Evolutionary conservation across 108 stramenopile genomes (phyloP).

Genomic region (Skeletonema potamos): DNA sequence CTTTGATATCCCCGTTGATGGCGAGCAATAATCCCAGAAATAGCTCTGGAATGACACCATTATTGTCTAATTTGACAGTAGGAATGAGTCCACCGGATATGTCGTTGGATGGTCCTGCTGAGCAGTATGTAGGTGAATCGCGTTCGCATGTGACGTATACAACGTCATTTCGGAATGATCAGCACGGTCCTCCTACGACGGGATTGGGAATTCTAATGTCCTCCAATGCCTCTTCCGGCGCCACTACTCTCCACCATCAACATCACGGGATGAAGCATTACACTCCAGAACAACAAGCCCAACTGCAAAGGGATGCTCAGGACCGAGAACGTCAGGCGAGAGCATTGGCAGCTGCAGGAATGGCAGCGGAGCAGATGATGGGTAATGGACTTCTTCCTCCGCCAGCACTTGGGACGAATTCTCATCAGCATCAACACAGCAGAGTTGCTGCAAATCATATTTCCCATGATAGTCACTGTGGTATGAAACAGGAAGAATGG

Average conservation of each 20-base stretch:
- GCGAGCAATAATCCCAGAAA: neutral
- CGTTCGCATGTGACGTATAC: conserved; percentile 26
- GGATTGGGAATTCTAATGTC: conserved; percentile 78
- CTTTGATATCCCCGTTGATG: conserved; percentile 29
- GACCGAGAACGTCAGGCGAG: conserved; percentile 87
- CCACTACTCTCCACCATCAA: conserved; percentile 27
- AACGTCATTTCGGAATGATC: conserved; percentile 31
- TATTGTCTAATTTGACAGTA: conserved; percentile 24
- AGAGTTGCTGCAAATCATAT: neutral
- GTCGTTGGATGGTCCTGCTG: conserved; percentile 28
- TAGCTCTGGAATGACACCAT: conserved; percentile 41
- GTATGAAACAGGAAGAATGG: conserved; percentile 33
- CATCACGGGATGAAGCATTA: conserved; percentile 16
- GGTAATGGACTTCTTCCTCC: neutral
- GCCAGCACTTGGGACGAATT: conserved; percentile 43
- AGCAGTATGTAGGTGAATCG: neutral
- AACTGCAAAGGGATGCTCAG: conserved; percentile 58
- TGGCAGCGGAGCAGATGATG: conserved; percentile 61
- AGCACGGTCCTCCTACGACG: conserved; percentile 51
- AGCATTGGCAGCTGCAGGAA: conserved; percentile 82
- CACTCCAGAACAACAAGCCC: conserved; percentile 49
- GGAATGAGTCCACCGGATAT: conserved; percentile 25
- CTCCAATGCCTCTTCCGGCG: conserved; percentile 15
- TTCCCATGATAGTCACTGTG: conserved; percentile 6
- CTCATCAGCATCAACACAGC: conserved; percentile 21